Evolutionary conservation across 2,329 filamentous ascomycete genomes (phyloP).

Genomic region (Phyllosticta citriasiana): DNA sequence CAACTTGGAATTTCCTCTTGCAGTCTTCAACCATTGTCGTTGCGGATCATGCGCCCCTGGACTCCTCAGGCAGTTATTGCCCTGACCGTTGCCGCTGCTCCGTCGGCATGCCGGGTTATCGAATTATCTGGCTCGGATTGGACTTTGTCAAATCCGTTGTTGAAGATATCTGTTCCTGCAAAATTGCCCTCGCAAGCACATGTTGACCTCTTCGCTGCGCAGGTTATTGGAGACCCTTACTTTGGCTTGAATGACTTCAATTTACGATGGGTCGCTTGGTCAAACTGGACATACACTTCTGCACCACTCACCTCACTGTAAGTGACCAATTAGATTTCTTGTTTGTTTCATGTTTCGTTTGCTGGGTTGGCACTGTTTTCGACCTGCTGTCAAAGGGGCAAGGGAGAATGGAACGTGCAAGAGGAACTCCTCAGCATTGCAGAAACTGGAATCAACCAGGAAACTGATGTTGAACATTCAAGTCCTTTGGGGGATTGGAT

Average conservation of each 20-base stretch:
- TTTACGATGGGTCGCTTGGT: slow-evolving; percentile 47
- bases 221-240: slow-evolving; percentile 45
- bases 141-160: slow-evolving; percentile 35
- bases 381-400: no score
- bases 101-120: slow-evolving; percentile 11
- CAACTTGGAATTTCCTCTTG: neutral
- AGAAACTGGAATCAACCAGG: no score
- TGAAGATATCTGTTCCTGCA: slow-evolving; percentile 45
- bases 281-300: slow-evolving; percentile 54
- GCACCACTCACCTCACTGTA: slow-evolving; percentile 24
- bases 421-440: no score
- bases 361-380: neutral
- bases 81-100: neutral
- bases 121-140: slow-evolving; percentile 25
- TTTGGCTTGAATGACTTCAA: slow-evolving; percentile 51
- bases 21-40: neutral
- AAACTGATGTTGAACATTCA: no score
- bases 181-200: slow-evolving; percentile 49
- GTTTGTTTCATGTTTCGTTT: neutral
- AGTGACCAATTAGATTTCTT: neutral
- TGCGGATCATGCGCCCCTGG: slow-evolving; percentile 1
- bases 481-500: no score
- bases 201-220: slow-evolving; percentile 45
- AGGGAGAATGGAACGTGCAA: no score
- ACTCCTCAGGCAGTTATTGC: neutral